Base-by-base conservation (phyloP, 1,284 basidiomycete genomes). In the Wolfiporia cocos region DNA sequence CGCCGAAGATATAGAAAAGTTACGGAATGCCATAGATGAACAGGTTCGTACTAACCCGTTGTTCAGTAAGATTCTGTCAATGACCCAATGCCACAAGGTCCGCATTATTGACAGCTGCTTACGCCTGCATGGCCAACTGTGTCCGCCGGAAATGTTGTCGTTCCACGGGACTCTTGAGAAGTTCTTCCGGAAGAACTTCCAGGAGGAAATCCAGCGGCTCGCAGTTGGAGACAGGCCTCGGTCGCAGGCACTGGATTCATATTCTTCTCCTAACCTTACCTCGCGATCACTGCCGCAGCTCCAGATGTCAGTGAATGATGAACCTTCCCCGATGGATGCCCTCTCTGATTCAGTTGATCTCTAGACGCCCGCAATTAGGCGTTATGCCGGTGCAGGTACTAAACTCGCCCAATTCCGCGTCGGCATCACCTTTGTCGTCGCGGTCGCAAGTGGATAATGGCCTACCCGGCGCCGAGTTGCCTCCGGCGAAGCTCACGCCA, bases 161-260 rank as follows among this genome's bases (percentile, higher is more conserved):
- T 97, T 98, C 74, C 93, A 98, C 58, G 83, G 86, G 47, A 93
- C 91, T 0, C 69, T 98, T 36, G 84, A 89, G 61, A 82, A 79
- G 54, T 85, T 96, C 65, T 97, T 93, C 71, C 75, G 74, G 44
- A 91, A 89, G 63, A 92, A 92, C 55, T 97, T 93, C 65, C 66
- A 81, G 1, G 90, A 92, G 19, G 94, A 98, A 63, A 88, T 96
- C 31, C 72, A 73, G 37, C 75, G 83, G 5, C 63, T 90, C 33
- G 73, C 71, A 0, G 67, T 80, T n/a, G 68, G 69, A 39, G 52
- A 47, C 9, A 42, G 39, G 10, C 43, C 51, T 14, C 54, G 61
- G n/a, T 60, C 67, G 7, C 44, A 51, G 12, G 47, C 48, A 4
- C n/a, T 50, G n/a, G 48, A 49, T 10, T 42, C 42, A 4, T n/a